Evolutionary conservation across 345 rosid genomes (phyloP).

Genomic region (Aethionema arabicum): DNA sequence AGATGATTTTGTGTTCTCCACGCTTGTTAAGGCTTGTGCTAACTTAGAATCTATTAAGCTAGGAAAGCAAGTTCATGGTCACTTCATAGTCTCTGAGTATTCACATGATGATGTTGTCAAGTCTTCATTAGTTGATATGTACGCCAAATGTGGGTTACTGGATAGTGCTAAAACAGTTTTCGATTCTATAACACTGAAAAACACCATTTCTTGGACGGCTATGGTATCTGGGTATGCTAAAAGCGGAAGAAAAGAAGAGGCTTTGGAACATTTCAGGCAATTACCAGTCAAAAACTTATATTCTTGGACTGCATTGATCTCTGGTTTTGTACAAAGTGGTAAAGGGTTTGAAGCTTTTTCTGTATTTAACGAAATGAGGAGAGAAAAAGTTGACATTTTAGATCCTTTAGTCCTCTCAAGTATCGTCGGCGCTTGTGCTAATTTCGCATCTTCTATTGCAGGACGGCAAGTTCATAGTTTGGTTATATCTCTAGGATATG

Average conservation of each 20-base stretch:
- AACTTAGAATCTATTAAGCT: constrained; percentile 45
- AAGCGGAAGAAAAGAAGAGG: constrained; percentile 60
- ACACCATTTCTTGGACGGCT: constrained; percentile 60
- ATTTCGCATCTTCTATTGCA: constrained; percentile 54
- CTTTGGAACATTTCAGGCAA: constrained; percentile 44
- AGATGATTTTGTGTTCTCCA: constrained; percentile 63
- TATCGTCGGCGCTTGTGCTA: constrained; percentile 68
- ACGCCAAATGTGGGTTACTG: constrained; percentile 56
- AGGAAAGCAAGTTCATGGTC: constrained; percentile 70
- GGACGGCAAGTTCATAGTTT: constrained; percentile 70
- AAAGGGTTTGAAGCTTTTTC: constrained; percentile 51
- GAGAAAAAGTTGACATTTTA: constrained; percentile 56
- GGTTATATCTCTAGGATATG: constrained; percentile 52
- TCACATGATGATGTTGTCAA: constrained; percentile 59
- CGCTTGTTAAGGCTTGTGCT: constrained; percentile 65
- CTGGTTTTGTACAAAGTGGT: constrained; percentile 78
- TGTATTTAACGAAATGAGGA: constrained; percentile 66
- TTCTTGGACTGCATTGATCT: constrained; percentile 72
- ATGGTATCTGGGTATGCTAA: constrained; percentile 64
- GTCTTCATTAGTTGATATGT: constrained; percentile 77
- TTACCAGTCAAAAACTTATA: constrained; percentile 51
- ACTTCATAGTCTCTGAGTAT: constrained; percentile 47
- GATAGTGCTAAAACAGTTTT: constrained; percentile 49
- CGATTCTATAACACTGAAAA: constrained; percentile 50
- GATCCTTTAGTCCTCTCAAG: constrained; percentile 83